Base-by-base conservation (phyloP, 768 basidiomycete genomes). In the Phlegmacium glaucopus region DNA sequence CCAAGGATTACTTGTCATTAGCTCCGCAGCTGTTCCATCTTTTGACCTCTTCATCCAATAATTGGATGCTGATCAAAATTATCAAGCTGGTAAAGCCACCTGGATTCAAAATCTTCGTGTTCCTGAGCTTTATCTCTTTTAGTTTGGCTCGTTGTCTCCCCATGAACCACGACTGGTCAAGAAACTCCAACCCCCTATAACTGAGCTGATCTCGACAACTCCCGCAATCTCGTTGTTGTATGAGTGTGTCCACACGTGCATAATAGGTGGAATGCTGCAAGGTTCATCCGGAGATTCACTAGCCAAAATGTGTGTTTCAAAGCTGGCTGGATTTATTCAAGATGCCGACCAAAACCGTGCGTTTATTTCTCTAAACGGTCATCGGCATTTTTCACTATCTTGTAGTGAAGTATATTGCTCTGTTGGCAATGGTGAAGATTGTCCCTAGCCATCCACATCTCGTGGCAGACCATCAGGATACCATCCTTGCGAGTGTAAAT, bases 11-110 rank as follows among this genome's bases (percentile, higher is more conserved):
- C 61, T 75, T 99, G 7, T 74, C 83, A 4, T 68, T 99, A 34
- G 96, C 95, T 2, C 96, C 96, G 9, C 89, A 90, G 56, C 66
- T 98, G 45, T 99, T 98, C 65, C 91, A 90, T 58, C 77, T 98
- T 9, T 71, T 99, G 49, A 96, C 92, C 0, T 92, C 86, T 2
- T 93, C 93, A 9, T 87, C 90, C 9, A 98, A 99, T 65, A 99
- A 99, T 58, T 99, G 96, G 96, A 95, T 98, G 91, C 78, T 99
- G 49, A 99, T 99, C 66, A 99, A 99, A 69, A 87, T 98, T 45
- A 85, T 98, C 63, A 99, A 99, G 69, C 67, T 98, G 65, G 95
- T 94, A 65, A 58, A 48, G 32, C n/a, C 22, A 12, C 25, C 8
- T 42, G 29, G 32, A 25, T 32, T 50, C 28, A 39, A 16, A 12